Percentiles rank a stretch among this genome's conserved stretches.
These are phyloP conservation scores for Salix exigua DNA, from an alignment of 345 rosid genomes.

Conservation along the genomic window DNA sequence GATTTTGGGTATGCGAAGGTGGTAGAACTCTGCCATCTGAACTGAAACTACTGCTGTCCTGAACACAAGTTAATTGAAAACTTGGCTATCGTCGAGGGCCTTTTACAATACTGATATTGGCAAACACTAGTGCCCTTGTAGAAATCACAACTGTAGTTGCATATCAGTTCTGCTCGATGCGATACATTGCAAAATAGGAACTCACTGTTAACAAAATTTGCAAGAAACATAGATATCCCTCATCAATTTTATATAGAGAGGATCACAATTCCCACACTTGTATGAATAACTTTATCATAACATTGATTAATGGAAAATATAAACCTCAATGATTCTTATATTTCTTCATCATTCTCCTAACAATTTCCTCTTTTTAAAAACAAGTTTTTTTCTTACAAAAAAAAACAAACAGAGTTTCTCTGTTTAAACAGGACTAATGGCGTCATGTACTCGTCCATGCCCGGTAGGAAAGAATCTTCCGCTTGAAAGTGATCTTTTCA, in stretches of 20 bases:
- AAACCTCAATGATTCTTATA: not conserved
- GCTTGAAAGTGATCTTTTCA: slow-evolving; percentile 65
- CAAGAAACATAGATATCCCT: not conserved
- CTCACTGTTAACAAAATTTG: not conserved
- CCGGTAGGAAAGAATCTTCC: slow-evolving; percentile 43
- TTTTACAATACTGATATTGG: too few species aligned
- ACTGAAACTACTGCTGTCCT: too few species aligned
- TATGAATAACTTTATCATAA: not conserved
- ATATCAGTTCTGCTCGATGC: not conserved
- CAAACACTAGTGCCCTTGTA: too few species aligned
- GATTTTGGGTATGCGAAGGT: too few species aligned
- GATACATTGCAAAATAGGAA: not conserved
- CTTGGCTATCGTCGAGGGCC: too few species aligned
- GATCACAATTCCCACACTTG: not conserved
- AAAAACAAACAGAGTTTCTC: not conserved
- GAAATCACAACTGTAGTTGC: not conserved
- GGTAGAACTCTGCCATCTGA: too few species aligned
- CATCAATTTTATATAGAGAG: not conserved
- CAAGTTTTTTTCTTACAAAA: too few species aligned
- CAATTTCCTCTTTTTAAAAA: not conserved
- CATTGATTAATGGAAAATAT: not conserved
- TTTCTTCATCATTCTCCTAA: not conserved
- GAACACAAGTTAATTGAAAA: too few species aligned
- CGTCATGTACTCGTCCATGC: slow-evolving; percentile 34
- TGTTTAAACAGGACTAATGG: slow-evolving; percentile 17